These are phyloP conservation scores for Leptomonas seymouri DNA, from an alignment of 208 protist genomes.

Conservation along the genomic window DNA sequence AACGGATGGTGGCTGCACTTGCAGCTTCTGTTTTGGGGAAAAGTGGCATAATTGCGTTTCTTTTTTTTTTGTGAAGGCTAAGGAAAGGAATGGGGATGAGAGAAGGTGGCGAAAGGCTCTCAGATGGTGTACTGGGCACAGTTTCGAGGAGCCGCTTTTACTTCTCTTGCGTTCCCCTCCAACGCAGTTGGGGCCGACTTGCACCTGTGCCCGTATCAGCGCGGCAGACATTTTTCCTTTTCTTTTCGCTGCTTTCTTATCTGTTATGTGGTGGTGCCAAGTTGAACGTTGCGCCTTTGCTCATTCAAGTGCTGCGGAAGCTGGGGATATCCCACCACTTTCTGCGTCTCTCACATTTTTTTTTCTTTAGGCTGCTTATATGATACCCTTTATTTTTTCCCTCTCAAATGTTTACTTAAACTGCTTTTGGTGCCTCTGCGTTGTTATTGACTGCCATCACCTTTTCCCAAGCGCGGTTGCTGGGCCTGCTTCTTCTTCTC, in stretches of 20 bases:
- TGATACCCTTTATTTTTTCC: no score
- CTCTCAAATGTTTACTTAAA: background rate
- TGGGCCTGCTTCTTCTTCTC: background rate
- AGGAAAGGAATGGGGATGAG: background rate
- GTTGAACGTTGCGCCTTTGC: no score
- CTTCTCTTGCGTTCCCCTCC: constrained; percentile 9
- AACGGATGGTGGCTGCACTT: constrained; percentile 79
- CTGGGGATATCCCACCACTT: no score
- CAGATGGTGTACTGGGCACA: no score
- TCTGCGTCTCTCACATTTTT: no score
- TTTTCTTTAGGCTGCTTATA: background rate
- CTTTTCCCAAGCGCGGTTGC: constrained; percentile 30
- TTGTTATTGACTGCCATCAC: background rate
- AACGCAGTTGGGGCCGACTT: background rate
- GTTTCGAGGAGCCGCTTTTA: no score
- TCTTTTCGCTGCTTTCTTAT: no score
- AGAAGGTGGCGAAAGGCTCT: background rate
- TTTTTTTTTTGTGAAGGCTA: background rate
- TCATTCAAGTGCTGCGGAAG: no score
- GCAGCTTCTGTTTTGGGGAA: constrained; percentile 66
- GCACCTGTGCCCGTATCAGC: no score
- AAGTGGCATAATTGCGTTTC: constrained; percentile 29
- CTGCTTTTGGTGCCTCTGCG: constrained; percentile 3
- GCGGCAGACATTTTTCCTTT: no score
- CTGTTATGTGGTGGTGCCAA: no score